These are phyloP conservation scores for Aspergillus felis DNA, from an alignment of 2,329 filamentous ascomycete genomes.

Conservation along the genomic window DNA sequence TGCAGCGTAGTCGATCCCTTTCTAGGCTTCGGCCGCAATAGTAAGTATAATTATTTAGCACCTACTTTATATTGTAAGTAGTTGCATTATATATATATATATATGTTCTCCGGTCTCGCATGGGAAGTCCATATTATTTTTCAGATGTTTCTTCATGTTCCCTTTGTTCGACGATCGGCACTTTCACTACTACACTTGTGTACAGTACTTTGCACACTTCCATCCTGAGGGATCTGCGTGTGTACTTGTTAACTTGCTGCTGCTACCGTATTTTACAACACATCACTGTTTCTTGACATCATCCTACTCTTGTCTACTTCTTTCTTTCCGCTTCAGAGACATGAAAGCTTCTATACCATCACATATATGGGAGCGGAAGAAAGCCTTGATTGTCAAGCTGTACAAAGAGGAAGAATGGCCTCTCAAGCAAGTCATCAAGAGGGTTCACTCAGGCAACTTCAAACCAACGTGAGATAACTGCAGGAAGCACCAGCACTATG, in stretches of 20 bases:
- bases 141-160: slow-evolving; percentile 3
- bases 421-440: slow-evolving; percentile 43
- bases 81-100: not conserved
- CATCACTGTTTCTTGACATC: slow-evolving; percentile 1
- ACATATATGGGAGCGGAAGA: slow-evolving; percentile 44
- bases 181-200: too few species aligned
- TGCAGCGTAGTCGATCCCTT: not conserved
- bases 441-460: slow-evolving; percentile 40
- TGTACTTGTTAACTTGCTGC: too few species aligned
- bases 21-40: not conserved
- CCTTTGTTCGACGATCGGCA: too few species aligned
- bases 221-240: too few species aligned
- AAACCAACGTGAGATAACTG: slow-evolving; percentile 37
- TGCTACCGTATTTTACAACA: not conserved
- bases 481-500: not conserved
- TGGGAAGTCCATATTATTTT: not conserved
- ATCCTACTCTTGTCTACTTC: not conserved
- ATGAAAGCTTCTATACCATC: slow-evolving; percentile 44
- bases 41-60: not conserved
- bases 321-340: slow-evolving; percentile 2
- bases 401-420: slow-evolving; percentile 46
- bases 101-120: not conserved
- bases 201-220: too few species aligned
- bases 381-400: slow-evolving; percentile 36
- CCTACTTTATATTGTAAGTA: not conserved